Evolutionary conservation across 2,329 filamentous ascomycete species (phyloP).

Genomic region (Alternaria sp.): DNA sequence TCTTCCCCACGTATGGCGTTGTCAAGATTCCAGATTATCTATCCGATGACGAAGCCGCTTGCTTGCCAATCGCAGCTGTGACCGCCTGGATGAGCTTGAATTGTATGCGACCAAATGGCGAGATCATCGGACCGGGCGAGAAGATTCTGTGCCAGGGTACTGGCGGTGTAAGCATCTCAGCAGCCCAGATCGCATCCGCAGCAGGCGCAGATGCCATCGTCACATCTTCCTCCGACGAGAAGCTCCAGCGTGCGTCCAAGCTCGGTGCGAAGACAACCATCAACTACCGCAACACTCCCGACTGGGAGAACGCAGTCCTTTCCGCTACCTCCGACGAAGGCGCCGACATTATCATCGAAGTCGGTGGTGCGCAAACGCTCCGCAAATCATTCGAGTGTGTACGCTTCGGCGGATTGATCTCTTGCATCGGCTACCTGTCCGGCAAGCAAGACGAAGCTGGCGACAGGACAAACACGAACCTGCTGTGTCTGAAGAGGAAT

Average conservation of each 20-base stretch:
- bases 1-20: constrained; percentile 63
- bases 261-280: constrained; percentile 65
- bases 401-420: constrained; percentile 51
- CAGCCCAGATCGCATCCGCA: constrained; percentile 50
- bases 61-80: constrained; percentile 66
- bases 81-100: constrained; percentile 72
- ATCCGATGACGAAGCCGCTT: constrained; percentile 64
- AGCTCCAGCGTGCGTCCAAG: constrained; percentile 59
- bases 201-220: constrained; percentile 59
- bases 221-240: constrained; percentile 63
- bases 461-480: constrained; percentile 65
- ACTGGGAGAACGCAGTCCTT: constrained; percentile 67
- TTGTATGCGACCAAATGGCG: constrained; percentile 62
- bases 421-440: constrained; percentile 52
- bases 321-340: constrained; percentile 51
- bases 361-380: constrained; percentile 58
- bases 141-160: constrained; percentile 53
- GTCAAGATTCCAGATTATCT: constrained; percentile 64
- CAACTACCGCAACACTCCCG: constrained; percentile 64
- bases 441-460: constrained; percentile 63
- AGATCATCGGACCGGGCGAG: constrained; percentile 53
- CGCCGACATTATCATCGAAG: constrained; percentile 59
- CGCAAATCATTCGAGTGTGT: constrained; percentile 54
- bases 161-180: constrained; percentile 52
- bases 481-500: constrained; percentile 59